Conservation (phyloP, 1,284 basidiomycete species). For the Trichosporon faecale region DNA sequence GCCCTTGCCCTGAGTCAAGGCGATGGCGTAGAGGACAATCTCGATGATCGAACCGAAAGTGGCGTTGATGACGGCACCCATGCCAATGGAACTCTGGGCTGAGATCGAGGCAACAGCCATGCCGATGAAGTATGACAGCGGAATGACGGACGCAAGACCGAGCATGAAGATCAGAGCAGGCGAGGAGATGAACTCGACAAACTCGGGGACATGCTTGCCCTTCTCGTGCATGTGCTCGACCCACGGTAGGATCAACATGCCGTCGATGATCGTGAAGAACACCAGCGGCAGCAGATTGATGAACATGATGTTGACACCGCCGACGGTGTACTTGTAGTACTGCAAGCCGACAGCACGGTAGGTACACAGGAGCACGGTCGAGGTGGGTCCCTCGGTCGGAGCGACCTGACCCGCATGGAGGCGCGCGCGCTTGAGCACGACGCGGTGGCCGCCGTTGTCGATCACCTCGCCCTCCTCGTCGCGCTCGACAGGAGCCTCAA, state of each 20-base stretch:
- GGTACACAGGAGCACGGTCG: conserved; percentile 88
- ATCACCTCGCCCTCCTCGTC: conserved; percentile 11
- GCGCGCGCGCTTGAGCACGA: conserved; percentile 57
- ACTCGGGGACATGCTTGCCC: conserved; percentile 33
- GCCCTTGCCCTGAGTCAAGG: conserved; percentile 83
- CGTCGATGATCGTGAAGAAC: conserved; percentile 93
- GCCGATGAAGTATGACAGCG: conserved; percentile 97
- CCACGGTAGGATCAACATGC: conserved; percentile 72
- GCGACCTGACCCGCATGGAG: conserved; percentile 69
- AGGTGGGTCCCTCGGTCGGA: conserved; percentile 66
- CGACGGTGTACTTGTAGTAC: conserved; percentile 99
- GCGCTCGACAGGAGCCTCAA: conserved; percentile 19
- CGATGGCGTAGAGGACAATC: conserved; percentile 88
- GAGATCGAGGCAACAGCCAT: conserved; percentile 99
- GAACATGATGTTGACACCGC: conserved; percentile 98
- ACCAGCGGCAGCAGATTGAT: conserved; percentile 92
- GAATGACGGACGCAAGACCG: conserved; percentile 87
- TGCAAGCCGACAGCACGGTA: conserved; percentile 86
- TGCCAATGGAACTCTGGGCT: conserved; percentile 95
- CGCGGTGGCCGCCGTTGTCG: background rate
- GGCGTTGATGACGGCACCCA: conserved; percentile 99
- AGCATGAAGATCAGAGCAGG: conserved; percentile 80
- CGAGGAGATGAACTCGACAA: conserved; percentile 69
- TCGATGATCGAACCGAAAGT: conserved; percentile 98
- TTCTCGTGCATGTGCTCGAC: conserved; percentile 62